Evolutionary conservation across 73 alveolate genomes (phyloP).

Genomic region (Breviolum minutum): DNA sequence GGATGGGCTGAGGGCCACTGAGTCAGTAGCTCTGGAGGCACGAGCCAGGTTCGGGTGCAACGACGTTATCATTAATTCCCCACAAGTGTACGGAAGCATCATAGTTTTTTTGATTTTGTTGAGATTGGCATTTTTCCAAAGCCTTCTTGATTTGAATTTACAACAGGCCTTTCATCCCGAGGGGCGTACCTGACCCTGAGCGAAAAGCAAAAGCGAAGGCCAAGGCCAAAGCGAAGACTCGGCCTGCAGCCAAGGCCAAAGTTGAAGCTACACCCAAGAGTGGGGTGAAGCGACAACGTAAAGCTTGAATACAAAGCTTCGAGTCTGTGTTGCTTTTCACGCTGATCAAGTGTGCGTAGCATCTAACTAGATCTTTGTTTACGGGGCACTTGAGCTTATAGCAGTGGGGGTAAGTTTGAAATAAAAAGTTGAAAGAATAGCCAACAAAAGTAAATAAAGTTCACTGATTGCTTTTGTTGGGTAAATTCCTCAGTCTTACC

Average conservation of each 20-base stretch:
- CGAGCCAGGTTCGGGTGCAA: neutral
- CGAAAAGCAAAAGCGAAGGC: neutral
- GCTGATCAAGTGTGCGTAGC: too few species aligned
- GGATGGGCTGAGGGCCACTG: neutral
- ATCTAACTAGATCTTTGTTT: too few species aligned
- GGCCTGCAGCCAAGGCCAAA: too few species aligned
- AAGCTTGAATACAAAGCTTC: too few species aligned
- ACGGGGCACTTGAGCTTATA: too few species aligned
- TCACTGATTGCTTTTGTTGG: neutral
- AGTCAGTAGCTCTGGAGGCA: neutral
- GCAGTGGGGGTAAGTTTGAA: neutral
- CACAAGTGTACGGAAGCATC: neutral
- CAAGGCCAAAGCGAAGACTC: neutral
- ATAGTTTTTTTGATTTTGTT: too few species aligned
- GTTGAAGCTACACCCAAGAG: too few species aligned
- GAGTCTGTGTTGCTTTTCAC: too few species aligned
- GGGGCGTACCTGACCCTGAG: neutral
- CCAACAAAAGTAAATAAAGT: neutral
- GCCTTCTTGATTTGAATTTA: too few species aligned
- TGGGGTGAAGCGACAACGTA: too few species aligned
- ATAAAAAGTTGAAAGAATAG: neutral
- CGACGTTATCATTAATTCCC: neutral
- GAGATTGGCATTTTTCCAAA: neutral
- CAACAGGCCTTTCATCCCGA: neutral
- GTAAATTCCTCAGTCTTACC: neutral